These are phyloP conservation scores for Diaporthe citriasiana DNA, from an alignment of 2,329 filamentous ascomycete species.

Conservation along the genomic window DNA sequence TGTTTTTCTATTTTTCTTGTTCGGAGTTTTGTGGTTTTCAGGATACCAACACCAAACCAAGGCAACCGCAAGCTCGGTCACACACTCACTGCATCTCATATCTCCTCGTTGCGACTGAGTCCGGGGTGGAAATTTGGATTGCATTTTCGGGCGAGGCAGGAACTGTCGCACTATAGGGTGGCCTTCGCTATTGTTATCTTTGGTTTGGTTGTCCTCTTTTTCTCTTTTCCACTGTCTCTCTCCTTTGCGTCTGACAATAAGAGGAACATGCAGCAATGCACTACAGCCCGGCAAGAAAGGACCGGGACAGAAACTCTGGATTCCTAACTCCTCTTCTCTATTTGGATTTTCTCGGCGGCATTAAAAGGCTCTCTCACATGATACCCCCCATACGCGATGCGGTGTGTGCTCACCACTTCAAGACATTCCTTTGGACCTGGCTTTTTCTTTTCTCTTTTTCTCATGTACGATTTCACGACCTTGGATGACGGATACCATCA, in stretches of 20 bases:
- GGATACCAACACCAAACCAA: conserved; percentile 55
- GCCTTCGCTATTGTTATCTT: conserved; percentile 53
- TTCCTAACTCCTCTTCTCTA: conserved; percentile 46
- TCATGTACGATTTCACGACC: conserved; percentile 61
- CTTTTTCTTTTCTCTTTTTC: conserved; percentile 57
- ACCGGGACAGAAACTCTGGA: conserved; percentile 59
- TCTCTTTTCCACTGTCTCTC: conserved; percentile 44
- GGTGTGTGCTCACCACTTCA: conserved; percentile 52
- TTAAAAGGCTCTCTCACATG: conserved; percentile 59
- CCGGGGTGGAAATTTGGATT: conserved; percentile 65
- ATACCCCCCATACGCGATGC: conserved; percentile 53
- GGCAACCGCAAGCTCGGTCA: conserved; percentile 65
- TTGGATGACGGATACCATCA: conserved; percentile 55
- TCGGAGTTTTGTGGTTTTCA: conserved; percentile 53
- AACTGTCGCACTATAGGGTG: conserved; percentile 60
- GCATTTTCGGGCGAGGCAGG: conserved; percentile 67
- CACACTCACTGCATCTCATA: conserved; percentile 55
- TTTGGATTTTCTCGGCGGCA: conserved; percentile 52
- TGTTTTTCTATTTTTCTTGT: conserved; percentile 50
- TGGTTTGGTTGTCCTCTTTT: conserved; percentile 54
- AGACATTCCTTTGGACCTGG: conserved; percentile 52
- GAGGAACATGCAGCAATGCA: conserved; percentile 77
- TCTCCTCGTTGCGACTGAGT: conserved; percentile 68
- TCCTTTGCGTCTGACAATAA: conserved; percentile 58
- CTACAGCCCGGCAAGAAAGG: conserved; percentile 58